Conservation (phyloP, 345 rosid genomes). For the Hibiscus tridactylites region DNA sequence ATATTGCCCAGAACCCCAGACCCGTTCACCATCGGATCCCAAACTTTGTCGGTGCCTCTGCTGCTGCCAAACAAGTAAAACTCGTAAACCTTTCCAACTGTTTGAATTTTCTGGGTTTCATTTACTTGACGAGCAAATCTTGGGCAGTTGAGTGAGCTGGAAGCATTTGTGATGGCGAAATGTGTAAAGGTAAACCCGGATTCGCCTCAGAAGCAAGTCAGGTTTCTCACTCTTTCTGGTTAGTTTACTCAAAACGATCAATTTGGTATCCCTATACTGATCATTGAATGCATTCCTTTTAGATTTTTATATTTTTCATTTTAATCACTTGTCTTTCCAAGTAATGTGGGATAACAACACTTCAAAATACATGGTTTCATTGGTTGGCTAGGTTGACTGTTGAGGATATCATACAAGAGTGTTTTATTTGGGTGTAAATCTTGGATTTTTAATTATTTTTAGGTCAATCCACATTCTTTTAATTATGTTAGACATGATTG, state of each 20-base stretch:
- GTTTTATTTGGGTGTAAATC: neutral
- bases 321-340: neutral
- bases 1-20: constrained; percentile 66
- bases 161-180: constrained; percentile 43
- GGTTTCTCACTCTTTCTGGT: constrained; percentile 59
- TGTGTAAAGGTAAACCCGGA: constrained; percentile 90
- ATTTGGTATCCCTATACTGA: neutral
- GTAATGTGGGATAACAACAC: no score
- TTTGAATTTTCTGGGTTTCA: neutral
- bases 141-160: constrained; percentile 51
- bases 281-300: neutral
- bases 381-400: neutral
- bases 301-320: neutral
- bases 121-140: neutral
- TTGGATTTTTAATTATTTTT: neutral
- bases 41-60: constrained; percentile 72
- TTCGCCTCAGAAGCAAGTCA: constrained; percentile 91
- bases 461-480: neutral
- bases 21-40: constrained; percentile 94
- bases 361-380: neutral
- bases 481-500: neutral
- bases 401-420: neutral
- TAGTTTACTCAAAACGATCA: neutral
- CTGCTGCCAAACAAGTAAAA: constrained; percentile 58
- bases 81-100: neutral